Evolutionary conservation across 2,329 filamentous ascomycete species (phyloP), one percentile per base, ranked within the genome.

Genomic region (Calonectria multiphialidica): DNA sequence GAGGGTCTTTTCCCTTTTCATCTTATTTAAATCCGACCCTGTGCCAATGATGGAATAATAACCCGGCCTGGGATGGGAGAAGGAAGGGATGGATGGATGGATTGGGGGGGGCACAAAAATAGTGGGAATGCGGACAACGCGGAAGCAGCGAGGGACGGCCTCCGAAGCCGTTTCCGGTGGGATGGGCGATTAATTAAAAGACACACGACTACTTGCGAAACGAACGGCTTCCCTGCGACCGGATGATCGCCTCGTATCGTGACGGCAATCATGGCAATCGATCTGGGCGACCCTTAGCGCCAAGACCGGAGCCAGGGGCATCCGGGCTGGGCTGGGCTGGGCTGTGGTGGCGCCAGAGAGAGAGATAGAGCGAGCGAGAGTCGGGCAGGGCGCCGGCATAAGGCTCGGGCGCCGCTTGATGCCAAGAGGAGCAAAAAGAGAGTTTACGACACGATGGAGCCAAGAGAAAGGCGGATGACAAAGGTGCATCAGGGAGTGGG

Each of bases 181-280:
- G 21, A 37, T 40, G 53, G n/a, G 28, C 28, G 8, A 30, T 30
- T 33, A 40, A 23, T 25, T 59, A 23, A 40, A 40, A 23, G 23
- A 37, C 13, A 15, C 53, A 59, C 9, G 44, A 59, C 53, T 23
- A 59, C 53, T 23, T 23, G 21, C 53, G 53, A 40, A 37, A 59
- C 50, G 53, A 40, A 7, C 4, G 33, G 35, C 53, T 5, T 59
- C 53, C 53, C 53, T 59, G 53, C 53, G 53, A 25, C 53, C 33
- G 13, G 30, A 59, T 40, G 53, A 59, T 59, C 53, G 33, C 33
- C 53, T 59, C 53, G 53, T 37, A 59, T 59, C 53, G n/a, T 40
- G 53, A 59, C 30, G 53, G 33, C 33, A 59, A 59, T 59, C 53
- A 59, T 25, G 53, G 53, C n/a, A 25, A 59, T 59, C 53, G 35